Evolutionary conservation across 148 eudicot genomes (phyloP), one percentile per base, ranked within the genome.

Genomic region (Camellia granthamiana): DNA sequence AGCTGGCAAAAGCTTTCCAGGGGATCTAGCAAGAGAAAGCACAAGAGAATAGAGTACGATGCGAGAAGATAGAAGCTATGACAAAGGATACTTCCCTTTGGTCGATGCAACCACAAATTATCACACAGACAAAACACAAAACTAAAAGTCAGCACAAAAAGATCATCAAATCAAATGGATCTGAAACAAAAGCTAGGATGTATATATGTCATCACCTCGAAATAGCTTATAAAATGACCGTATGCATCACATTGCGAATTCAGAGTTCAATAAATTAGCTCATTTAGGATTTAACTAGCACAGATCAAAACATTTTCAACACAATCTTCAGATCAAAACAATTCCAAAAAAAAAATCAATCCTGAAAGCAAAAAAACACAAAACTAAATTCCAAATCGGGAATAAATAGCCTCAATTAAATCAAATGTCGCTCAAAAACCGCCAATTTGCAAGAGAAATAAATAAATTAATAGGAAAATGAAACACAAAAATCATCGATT

Each of bases 171-270:
- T 30, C 13, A 74, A 58, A 56, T 38, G 65, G 64, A 74, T 74
- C 77, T 74, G 64, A 74, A 38, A 14, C 56, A 71, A 71, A 71
- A 49, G 76, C 19, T 73, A 11, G 41, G 64, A 23, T 43, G 23
- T 15, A 59, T 21, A 55, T 15, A 59, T 21, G 49, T 56, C 64
- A 38, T 74, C 63, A 38, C 47, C 38, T 74, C 54, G 44, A 7
- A 54, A 4, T 51, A n/a, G 15, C 61, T 51, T 19, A 13, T 12
- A 54, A 72, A 72, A 72, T 52, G 76, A 54, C 46, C 43, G 2
- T 54, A 7, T 72, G 9, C 38, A 41, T 13, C 64, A 38, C 23
- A 55, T 74, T 74, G 7, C 5, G 47, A n/a, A 56, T 30, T 74
- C 42, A 55, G 13, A 73, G 4, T 72, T 44, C 1, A 72, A 73